A percentile compares a stretch with the other conserved stretches of the same genome.
phyloP scores from a whole-genome alignment of 441 rosid genomes.

The Geranium incanum region DNA sequence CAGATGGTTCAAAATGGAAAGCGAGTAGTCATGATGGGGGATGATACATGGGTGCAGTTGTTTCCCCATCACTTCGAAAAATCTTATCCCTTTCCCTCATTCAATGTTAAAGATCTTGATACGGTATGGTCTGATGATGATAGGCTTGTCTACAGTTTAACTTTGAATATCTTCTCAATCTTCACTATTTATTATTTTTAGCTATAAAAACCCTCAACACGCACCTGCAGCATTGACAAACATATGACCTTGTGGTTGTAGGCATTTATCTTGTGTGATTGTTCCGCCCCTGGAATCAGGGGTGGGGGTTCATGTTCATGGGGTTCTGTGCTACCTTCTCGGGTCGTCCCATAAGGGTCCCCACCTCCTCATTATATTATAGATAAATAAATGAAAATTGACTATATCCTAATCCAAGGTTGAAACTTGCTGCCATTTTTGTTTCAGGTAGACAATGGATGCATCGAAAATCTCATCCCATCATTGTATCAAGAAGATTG shows the following conservation, averaged over 20 bases:
- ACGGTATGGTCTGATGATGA: slow-evolving; percentile 37
- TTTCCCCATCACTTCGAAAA: slow-evolving; percentile 80
- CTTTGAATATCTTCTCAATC: background rate
- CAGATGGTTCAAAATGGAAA: slow-evolving; percentile 78
- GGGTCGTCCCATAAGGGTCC: slow-evolving; percentile 6
- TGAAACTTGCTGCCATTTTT: slow-evolving; percentile 11
- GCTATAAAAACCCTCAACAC: background rate
- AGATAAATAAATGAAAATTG: background rate
- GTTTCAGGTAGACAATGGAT: slow-evolving; percentile 84
- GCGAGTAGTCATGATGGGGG: slow-evolving; percentile 90
- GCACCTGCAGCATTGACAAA: background rate
- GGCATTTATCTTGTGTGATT: background rate
- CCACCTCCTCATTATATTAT: background rate
- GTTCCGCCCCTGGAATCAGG: background rate
- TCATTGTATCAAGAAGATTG: slow-evolving; percentile 73
- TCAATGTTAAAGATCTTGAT: slow-evolving; percentile 87
- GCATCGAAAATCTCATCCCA: slow-evolving; percentile 76
- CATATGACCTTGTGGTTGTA: background rate
- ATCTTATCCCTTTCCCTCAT: slow-evolving; percentile 88
- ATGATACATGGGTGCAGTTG: slow-evolving; percentile 86
- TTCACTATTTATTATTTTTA: background rate
- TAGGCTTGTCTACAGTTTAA: background rate
- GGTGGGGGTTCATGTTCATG: slow-evolving; percentile 5
- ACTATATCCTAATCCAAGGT: slow-evolving; percentile 1
- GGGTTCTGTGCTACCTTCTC: background rate